Percentiles rank a stretch among this genome's conserved stretches.
Conservation (phyloP, 192 early-diverging fungal species). For the Backusella mclennaniae region DNA sequence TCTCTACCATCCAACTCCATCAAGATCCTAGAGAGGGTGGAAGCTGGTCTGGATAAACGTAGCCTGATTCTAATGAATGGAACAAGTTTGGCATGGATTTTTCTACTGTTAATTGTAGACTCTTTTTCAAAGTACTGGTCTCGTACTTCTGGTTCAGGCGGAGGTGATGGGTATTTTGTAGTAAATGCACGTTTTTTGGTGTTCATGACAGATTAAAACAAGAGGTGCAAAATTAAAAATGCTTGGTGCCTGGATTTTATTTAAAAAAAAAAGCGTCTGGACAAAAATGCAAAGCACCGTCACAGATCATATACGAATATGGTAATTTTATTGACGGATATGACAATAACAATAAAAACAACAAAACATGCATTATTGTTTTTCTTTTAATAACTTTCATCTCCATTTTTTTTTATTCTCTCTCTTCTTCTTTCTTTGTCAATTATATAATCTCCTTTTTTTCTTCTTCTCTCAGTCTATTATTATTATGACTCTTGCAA, state of each 20-base stretch:
- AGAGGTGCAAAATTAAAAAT: background rate
- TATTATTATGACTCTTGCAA: background rate
- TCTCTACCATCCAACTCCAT: conserved; percentile 81
- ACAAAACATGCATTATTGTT: background rate
- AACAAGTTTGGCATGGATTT: background rate
- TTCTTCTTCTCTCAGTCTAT: background rate
- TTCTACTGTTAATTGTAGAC: background rate
- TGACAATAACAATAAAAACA: background rate
- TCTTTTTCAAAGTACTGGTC: background rate
- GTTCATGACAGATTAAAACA: background rate
- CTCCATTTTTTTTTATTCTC: background rate
- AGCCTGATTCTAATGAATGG: background rate
- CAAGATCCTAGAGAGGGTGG: conserved; percentile 58
- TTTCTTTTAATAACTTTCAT: background rate
- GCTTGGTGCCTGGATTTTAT: background rate
- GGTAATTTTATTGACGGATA: background rate
- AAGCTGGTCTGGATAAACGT: background rate
- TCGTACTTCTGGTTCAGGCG: background rate
- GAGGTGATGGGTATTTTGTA: conserved; percentile 9
- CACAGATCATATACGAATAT: background rate
- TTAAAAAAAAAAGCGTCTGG: background rate
- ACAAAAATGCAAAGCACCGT: background rate
- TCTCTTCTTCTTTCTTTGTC: background rate
- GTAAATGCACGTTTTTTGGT: background rate
- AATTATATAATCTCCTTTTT: background rate